phyloP scores from a whole-genome alignment of 164 flowering plant species.

The Echeveria elegans region DNA sequence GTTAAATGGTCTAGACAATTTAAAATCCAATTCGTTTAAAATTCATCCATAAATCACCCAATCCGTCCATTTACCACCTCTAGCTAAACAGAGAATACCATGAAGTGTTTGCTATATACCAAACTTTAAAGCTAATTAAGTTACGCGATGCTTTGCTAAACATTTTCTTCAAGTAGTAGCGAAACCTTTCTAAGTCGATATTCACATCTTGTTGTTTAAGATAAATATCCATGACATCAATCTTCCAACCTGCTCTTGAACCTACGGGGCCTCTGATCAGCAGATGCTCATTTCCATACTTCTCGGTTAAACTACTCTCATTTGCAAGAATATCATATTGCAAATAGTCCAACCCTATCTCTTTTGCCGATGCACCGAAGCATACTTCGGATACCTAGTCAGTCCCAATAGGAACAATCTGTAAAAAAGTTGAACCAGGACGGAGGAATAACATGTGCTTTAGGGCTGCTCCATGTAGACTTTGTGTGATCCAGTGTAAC shows the following conservation, averaged over 20 bases:
- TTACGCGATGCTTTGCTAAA: conserved; percentile 18
- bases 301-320: conserved; percentile 34
- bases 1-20: too few relatives aligned
- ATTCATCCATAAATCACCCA: too few relatives aligned
- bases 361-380: conserved; percentile 19
- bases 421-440: conserved; percentile 23
- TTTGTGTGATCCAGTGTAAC: conserved; percentile 25
- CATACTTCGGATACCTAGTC: conserved; percentile 22
- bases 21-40: too few relatives aligned
- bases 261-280: conserved; percentile 29
- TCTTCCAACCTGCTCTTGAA: conserved; percentile 19
- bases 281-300: conserved; percentile 27
- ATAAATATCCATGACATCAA: conserved; percentile 21
- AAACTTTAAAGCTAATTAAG: too few relatives aligned
- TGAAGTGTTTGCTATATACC: too few relatives aligned
- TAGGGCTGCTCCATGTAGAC: conserved; percentile 33
- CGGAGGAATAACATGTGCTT: conserved; percentile 29
- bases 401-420: conserved; percentile 26
- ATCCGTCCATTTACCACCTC: too few relatives aligned
- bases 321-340: conserved; percentile 19
- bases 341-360: conserved; percentile 23
- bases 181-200: conserved; percentile 33
- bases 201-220: conserved; percentile 40
- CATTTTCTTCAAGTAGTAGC: conserved; percentile 24
- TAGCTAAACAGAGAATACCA: too few relatives aligned